A percentile compares a stretch with the other conserved stretches of the same genome.
phyloP scores from a whole-genome alignment of 2,329 filamentous ascomycete genomes.

The Microcyclosporella mali region DNA sequence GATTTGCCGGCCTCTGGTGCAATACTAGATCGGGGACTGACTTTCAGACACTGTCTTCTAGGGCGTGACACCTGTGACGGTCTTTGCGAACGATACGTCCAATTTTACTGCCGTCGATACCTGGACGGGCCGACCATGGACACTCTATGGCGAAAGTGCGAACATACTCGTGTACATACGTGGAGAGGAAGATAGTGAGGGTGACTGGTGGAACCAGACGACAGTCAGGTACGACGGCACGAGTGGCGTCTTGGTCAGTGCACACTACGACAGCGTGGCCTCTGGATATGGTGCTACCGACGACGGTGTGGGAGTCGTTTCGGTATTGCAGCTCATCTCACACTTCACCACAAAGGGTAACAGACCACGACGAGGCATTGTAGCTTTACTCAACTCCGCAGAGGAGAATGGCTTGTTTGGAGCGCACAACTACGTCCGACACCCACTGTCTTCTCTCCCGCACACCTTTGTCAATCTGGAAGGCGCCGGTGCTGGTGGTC shows the following conservation, averaged over 20 bases:
- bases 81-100: conserved; percentile 73
- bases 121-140: conserved; percentile 20
- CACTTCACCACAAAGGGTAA: conserved; percentile 69
- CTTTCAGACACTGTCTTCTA: too few species aligned
- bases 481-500: conserved; percentile 84
- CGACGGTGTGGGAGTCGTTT: conserved; percentile 85
- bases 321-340: conserved; percentile 74
- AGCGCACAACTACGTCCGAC: conserved; percentile 75
- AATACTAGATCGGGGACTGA: too few species aligned
- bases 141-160: conserved; percentile 81
- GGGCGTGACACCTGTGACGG: conserved; percentile 36
- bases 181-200: conserved; percentile 64
- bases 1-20: too few species aligned
- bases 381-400: conserved; percentile 87
- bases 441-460: conserved; percentile 71
- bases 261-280: conserved; percentile 89
- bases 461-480: conserved; percentile 93
- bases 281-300: conserved; percentile 92
- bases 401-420: conserved; percentile 92
- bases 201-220: conserved; percentile 62
- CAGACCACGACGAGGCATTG: conserved; percentile 70
- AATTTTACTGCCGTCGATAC: conserved; percentile 60
- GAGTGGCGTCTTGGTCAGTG: conserved; percentile 84
- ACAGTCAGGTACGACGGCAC: conserved; percentile 33
- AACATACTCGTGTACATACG: conserved; percentile 91